Evolutionary conservation across 108 stramenopile species (phyloP), one percentile per base, ranked within the genome.

Genomic region (Mediolabrus comicus): DNA sequence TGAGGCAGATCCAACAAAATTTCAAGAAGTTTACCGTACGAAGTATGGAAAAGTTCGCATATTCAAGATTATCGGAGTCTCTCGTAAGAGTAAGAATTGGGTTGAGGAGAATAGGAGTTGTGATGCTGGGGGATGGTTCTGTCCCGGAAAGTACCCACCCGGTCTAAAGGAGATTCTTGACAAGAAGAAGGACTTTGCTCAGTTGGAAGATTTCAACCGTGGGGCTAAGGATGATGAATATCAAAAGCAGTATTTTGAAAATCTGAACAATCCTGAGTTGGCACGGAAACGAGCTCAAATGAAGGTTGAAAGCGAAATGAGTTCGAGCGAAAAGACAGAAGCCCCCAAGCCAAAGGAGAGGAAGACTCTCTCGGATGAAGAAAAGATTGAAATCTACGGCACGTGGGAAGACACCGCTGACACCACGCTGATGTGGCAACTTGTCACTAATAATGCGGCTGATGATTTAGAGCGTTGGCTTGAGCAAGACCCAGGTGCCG

Each of bases 41-140:
- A 97, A 97, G 67, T 97, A 97, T 84, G 96, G 97, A 59, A 96
- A 96, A 62, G 98, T 98, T n/a, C 94, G 98, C 49, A 98, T 99
- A 69, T 99, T 67, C 79, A 95, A 95, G 85, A 91, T 98, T 53
- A 49, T 91, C 53, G 83, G 84, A 32, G 92, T 97, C 4, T 80
- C 83, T 19, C 63, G 86, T 66, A 77, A 92, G 77, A 89, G 87
- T 59, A 94, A 90, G 79, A 72, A 62, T 19, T 97, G 94, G 94
- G 90, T 90, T 3, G 82, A 77, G 36, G 73, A 95, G 53, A 95
- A 97, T 75, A 62, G 84, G 6, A 36, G 76, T 24, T 97, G 96
- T 67, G 96, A 97, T 66, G 83, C 84, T 11, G 92, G 92, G 28
- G 85, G 89, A 43, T 97, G 93, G 93, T 95, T 92, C 79, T 97